phyloP scores from a whole-genome alignment of 2,329 filamentous ascomycete species.

The Juglanconis juglandina region DNA sequence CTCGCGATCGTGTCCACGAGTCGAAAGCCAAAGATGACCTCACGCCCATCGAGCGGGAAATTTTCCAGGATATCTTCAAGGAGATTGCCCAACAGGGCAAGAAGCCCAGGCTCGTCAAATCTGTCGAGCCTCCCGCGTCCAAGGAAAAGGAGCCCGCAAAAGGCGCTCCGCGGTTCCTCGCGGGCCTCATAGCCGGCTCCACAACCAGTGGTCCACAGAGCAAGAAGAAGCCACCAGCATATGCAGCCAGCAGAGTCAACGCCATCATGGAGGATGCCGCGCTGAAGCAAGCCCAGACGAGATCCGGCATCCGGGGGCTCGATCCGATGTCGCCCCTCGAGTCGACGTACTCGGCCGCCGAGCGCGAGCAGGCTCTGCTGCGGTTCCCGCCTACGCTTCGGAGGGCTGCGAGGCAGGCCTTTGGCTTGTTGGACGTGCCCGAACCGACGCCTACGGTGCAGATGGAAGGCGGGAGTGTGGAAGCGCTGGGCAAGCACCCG shows the following conservation, averaged over 20 bases:
- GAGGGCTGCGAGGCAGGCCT: conserved; percentile 34
- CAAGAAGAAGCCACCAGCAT: background rate
- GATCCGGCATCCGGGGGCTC: conserved; percentile 10
- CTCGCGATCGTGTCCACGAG: conserved; percentile 22
- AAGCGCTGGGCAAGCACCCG: background rate
- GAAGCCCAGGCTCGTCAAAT: conserved; percentile 22
- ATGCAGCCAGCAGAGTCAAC: conserved; percentile 20
- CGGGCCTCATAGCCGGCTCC: background rate
- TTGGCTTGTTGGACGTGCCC: conserved; percentile 29
- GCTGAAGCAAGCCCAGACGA: conserved; percentile 7
- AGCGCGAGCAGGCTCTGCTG: conserved; percentile 34
- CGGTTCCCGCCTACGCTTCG: conserved; percentile 39
- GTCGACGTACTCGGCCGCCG: conserved; percentile 23
- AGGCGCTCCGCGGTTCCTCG: conserved; percentile 6
- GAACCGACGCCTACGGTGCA: conserved; percentile 10
- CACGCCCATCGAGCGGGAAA: conserved; percentile 49
- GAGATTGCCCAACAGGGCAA: conserved; percentile 43
- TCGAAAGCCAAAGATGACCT: conserved; percentile 44
- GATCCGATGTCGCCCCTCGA: conserved; percentile 20
- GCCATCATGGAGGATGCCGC: conserved; percentile 28
- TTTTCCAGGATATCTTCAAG: conserved; percentile 55
- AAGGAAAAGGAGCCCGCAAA: conserved; percentile 11
- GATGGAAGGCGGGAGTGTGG: conserved; percentile 8
- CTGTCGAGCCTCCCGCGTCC: conserved; percentile 18
- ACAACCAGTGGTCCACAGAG: background rate